A percentile compares a stretch with the other conserved stretches of the same genome.
Evolutionary conservation across 768 basidiomycete species (phyloP).

Genomic region (Cantharellus anzutake): DNA sequence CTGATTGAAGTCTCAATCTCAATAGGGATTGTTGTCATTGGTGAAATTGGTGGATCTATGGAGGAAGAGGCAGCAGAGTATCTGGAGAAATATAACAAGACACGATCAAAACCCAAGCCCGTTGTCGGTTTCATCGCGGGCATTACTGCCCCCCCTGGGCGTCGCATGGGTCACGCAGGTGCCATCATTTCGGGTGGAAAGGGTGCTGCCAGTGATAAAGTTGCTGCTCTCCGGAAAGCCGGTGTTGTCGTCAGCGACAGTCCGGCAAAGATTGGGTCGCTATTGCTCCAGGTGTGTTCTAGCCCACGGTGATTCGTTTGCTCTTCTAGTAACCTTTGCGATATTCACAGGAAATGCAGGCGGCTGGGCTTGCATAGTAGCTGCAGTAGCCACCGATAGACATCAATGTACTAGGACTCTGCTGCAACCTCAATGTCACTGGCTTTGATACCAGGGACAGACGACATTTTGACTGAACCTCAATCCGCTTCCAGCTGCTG

Average conservation of each 20-base stretch:
- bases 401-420: conserved; percentile 1
- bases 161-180: conserved; percentile 97
- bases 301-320: background rate
- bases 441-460: no score
- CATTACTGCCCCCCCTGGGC: conserved; percentile 89
- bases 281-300: conserved; percentile 64
- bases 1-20: background rate
- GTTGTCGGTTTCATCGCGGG: conserved; percentile 98
- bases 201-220: conserved; percentile 93
- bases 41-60: conserved; percentile 98
- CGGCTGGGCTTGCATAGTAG: conserved; percentile 1
- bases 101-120: conserved; percentile 69
- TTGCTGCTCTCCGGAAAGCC: conserved; percentile 72
- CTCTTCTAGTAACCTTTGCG: background rate
- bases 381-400: background rate
- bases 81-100: conserved; percentile 83
- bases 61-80: conserved; percentile 99
- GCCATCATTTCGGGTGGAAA: conserved; percentile 98
- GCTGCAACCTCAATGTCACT: no score
- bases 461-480: no score
- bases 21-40: conserved; percentile 87
- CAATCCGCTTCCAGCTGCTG: no score
- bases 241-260: conserved; percentile 88
- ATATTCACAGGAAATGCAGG: background rate
- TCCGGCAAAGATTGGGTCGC: conserved; percentile 81